These are phyloP conservation scores for Lophiotrema nucula DNA, from an alignment of 495 filamentous ascomycete genomes.

Conservation along the genomic window DNA sequence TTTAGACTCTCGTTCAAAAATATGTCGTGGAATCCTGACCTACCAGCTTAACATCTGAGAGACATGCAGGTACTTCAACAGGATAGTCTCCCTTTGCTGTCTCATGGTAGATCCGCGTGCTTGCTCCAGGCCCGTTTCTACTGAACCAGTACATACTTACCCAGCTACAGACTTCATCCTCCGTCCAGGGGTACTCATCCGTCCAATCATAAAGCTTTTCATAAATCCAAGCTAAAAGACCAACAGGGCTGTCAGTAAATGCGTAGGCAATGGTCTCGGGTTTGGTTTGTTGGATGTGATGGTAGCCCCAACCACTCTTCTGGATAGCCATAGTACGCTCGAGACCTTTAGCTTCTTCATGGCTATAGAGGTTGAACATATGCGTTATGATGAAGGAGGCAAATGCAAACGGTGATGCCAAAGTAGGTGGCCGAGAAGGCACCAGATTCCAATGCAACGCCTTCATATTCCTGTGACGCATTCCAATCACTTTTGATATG, in stretches of 20 bases:
- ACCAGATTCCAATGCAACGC: too few relatives aligned
- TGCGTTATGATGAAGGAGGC: slow-evolving; percentile 46
- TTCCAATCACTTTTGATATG: too few relatives aligned
- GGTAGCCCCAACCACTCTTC: slow-evolving; percentile 45
- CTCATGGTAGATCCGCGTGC: slow-evolving; percentile 52
- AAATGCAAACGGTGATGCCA: neutral
- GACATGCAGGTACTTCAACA: neutral
- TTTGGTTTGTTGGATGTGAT: slow-evolving; percentile 46
- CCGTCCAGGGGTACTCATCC: slow-evolving; percentile 51
- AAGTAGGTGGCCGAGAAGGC: neutral
- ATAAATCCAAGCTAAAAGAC: slow-evolving; percentile 54
- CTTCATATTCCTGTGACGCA: too few relatives aligned
- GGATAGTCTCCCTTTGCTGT: slow-evolving; percentile 31
- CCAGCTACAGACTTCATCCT: slow-evolving; percentile 56
- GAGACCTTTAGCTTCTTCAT: slow-evolving; percentile 37
- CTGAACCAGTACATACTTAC: slow-evolving; percentile 53
- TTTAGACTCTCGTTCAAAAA: too few relatives aligned
- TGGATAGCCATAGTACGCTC: slow-evolving; percentile 39
- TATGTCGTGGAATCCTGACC: too few relatives aligned
- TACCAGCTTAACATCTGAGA: too few relatives aligned
- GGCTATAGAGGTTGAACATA: neutral
- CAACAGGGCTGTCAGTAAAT: slow-evolving; percentile 52
- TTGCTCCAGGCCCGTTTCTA: slow-evolving; percentile 48
- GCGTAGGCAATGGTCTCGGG: slow-evolving; percentile 53
- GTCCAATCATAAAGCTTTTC: slow-evolving; percentile 53